Conservation (phyloP, 345 rosid species). For the Kernera saxatilis region DNA sequence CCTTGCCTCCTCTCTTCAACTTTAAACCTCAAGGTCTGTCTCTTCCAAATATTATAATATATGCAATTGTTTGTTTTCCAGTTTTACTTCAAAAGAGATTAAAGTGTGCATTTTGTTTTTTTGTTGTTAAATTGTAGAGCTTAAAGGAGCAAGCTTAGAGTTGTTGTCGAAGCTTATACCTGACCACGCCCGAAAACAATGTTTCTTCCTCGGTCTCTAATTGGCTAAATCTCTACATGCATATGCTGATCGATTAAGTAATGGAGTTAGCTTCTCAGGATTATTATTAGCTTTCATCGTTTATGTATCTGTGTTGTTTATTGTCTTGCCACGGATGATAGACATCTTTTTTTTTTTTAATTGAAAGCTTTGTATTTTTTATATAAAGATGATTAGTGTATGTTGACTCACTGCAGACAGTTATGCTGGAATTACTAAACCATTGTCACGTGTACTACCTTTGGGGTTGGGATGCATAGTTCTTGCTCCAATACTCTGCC, state of each 20-base stretch:
- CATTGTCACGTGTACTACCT: not conserved
- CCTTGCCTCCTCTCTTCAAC: slow-evolving; percentile 69
- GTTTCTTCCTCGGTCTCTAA: slow-evolving; percentile 23
- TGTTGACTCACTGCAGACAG: not conserved
- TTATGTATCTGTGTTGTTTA: not conserved
- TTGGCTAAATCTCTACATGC: not conserved
- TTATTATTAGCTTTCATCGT: not conserved
- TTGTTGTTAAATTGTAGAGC: slow-evolving; percentile 27
- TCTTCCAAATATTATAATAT: not conserved
- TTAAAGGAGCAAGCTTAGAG: slow-evolving; percentile 45
- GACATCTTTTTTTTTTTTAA: not conserved
- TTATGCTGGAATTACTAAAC: not conserved
- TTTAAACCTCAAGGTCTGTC: slow-evolving; percentile 37
- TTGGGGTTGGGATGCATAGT: not conserved
- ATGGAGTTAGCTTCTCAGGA: slow-evolving; percentile 20
- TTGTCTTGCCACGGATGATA: not conserved
- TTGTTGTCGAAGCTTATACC: slow-evolving; percentile 37
- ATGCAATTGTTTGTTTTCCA: not conserved
- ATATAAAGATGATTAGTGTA: not conserved
- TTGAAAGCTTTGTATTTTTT: not conserved
- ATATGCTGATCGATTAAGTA: not conserved
- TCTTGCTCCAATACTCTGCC: not conserved
- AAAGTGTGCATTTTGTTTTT: not conserved
- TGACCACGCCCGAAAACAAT: slow-evolving; percentile 39
- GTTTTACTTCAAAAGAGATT: too few relatives aligned